Evolutionary conservation across 1,284 basidiomycete genomes (phyloP), one percentile per base, ranked within the genome.

Genomic region (Malassezia arunalokei): DNA sequence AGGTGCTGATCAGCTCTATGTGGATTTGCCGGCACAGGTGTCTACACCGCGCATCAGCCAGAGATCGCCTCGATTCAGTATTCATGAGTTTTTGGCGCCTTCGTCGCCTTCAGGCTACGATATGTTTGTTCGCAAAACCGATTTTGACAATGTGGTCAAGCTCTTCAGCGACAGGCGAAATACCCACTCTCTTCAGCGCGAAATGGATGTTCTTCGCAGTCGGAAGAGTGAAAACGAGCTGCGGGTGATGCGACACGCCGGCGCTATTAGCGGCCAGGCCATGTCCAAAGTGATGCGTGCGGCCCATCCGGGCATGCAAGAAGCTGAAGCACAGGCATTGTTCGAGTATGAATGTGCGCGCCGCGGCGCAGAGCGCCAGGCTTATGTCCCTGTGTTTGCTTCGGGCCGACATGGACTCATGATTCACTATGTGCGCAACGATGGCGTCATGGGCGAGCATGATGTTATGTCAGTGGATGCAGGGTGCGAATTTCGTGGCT

Each of bases 401-500:
- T 58, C 58, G 1, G 70, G 70, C 1, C 35, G 50, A 20, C 66
- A 70, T 43, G 64, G 63, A 17, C 51, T 67, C 12, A 66, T 62
- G 37, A 68, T 68, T 40, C 66, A 68, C 51, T 68, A 68, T 40
- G 59, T 65, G 43, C 63, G 64, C 49, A 71, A 72, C 46, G 68
- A 73, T 43, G 38, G 46, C 1, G 48, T 64, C 15, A 54, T 66
- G 3, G 49, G 54, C 1, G 49, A 56, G 2, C 54, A 58, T 30
- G 56, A 65, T 38, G 54, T 73, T 5, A 58, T 73, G 8, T 69
- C 67, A 42, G 68, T 72, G 48, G 65, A 73, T 39, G 68, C 68
- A 5, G 68, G 74, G 8, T 68, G 65, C 44, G 75, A 73, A 56
- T 63, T 54, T 35, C 88, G 85, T 60, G 87, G 87, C 44, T 98